These are phyloP conservation scores for Cyamopsis tetragonoloba DNA, from an alignment of 306 rosid genomes.

Conservation along the genomic window DNA sequence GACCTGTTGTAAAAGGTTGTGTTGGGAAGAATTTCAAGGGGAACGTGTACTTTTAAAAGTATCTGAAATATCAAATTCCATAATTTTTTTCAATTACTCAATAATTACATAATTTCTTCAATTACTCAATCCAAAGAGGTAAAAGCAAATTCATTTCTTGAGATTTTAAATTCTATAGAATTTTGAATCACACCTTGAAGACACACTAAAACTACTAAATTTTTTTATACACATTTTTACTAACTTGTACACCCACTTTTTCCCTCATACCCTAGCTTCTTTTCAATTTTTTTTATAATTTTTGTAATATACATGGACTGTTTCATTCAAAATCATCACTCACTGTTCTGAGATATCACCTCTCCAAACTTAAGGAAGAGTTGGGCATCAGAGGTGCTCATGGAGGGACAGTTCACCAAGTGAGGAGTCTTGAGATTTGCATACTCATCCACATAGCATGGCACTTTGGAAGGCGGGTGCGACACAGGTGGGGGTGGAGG, in stretches of 20 bases:
- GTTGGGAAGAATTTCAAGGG: too few species aligned
- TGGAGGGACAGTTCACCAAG: constrained; percentile 68
- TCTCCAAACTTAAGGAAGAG: constrained; percentile 89
- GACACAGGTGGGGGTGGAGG: constrained; percentile 18
- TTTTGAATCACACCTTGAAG: too few species aligned
- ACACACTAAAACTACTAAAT: constrained; percentile 26
- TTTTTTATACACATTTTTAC: constrained; percentile 43
- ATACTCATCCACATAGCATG: constrained; percentile 77
- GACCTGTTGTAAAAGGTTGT: too few species aligned
- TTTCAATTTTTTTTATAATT: background rate
- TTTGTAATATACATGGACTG: background rate
- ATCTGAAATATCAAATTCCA: too few species aligned
- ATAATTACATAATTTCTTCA: too few species aligned
- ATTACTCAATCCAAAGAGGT: too few species aligned
- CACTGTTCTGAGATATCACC: constrained; percentile 86
- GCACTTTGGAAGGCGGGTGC: constrained; percentile 41
- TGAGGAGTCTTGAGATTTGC: constrained; percentile 78
- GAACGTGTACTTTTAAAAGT: too few species aligned
- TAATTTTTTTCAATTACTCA: too few species aligned
- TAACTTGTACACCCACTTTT: constrained; percentile 2
- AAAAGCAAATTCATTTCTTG: too few species aligned
- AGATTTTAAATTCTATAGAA: too few species aligned
- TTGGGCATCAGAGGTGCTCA: constrained; percentile 91
- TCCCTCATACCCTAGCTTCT: constrained; percentile 14
- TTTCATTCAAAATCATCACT: constrained; percentile 24